Evolutionary conservation across 2,329 filamentous ascomycete species (phyloP).

Genomic region (Xylaria sp.): DNA sequence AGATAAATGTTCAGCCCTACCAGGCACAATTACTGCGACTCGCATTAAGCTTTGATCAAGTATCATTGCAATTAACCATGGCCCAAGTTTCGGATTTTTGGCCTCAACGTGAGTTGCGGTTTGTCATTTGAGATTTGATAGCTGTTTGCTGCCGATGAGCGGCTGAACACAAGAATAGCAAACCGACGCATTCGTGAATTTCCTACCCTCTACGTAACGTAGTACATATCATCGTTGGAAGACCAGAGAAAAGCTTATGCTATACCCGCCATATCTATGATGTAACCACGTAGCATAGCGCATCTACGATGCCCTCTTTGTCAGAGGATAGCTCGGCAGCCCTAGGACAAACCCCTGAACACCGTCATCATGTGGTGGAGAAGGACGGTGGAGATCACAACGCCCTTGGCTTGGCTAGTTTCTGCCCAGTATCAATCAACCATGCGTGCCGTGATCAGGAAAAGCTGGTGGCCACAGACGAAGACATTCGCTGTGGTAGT

Average conservation of each 20-base stretch:
- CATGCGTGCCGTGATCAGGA: background rate
- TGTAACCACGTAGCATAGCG: background rate
- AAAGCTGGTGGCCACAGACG: background rate
- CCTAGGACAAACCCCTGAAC: background rate
- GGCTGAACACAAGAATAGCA: background rate
- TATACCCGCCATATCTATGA: constrained; percentile 1
- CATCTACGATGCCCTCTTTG: background rate
- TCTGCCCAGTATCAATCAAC: background rate
- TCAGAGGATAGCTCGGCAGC: constrained; percentile 2
- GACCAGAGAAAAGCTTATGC: constrained; percentile 6
- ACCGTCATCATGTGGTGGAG: constrained; percentile 15
- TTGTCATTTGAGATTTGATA: background rate
- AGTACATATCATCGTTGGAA: background rate
- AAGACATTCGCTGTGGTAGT: background rate
- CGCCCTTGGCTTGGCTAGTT: background rate
- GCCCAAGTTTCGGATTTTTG: background rate
- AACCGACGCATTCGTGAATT: background rate
- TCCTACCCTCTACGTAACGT: too few species aligned
- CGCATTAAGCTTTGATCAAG: too few species aligned
- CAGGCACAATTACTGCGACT: constrained; percentile 22
- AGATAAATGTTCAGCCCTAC: constrained; percentile 34
- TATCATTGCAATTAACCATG: background rate
- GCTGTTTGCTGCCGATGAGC: background rate
- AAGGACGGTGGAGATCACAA: constrained; percentile 17
- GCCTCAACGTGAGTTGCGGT: background rate